Evolutionary conservation across 495 filamentous ascomycete species (phyloP).

Genomic region (Polyplosphaeria fusca): DNA sequence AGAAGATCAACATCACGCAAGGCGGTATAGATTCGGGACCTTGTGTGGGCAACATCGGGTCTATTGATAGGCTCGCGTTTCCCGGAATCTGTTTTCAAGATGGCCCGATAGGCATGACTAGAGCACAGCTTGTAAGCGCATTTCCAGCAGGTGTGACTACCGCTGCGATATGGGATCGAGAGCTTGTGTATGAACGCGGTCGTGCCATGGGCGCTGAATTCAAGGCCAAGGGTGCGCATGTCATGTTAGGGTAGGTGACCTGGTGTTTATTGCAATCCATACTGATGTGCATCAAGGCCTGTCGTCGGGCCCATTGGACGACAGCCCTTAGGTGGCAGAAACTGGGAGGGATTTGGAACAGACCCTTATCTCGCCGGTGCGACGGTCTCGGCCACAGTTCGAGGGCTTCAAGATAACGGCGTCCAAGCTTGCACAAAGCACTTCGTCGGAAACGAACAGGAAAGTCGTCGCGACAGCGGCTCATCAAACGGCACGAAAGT

Average conservation of each 20-base stretch:
- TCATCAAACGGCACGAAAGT: conserved; percentile 64
- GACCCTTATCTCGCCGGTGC: neutral
- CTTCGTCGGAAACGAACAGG: conserved; percentile 4
- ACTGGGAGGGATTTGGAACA: neutral
- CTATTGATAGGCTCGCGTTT: neutral
- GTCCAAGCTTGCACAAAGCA: conserved; percentile 4
- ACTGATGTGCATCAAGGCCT: too few species aligned
- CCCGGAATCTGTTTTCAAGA: neutral
- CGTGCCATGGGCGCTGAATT: neutral
- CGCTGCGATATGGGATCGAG: neutral
- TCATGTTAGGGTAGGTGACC: neutral
- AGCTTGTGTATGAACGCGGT: neutral
- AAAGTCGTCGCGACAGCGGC: neutral
- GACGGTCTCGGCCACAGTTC: neutral
- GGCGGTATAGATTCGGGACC: neutral
- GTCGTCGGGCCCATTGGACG: too few species aligned
- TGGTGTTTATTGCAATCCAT: too few species aligned
- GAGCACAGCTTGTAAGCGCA: neutral
- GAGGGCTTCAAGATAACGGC: neutral
- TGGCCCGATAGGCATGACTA: neutral
- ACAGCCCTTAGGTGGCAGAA: neutral
- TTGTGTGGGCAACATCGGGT: neutral
- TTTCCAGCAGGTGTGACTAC: neutral
- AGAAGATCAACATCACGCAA: neutral
- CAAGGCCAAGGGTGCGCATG: neutral